phyloP scores from a whole-genome alignment of 805 yeast species.

The Metschnikowia santaceciliae region DNA sequence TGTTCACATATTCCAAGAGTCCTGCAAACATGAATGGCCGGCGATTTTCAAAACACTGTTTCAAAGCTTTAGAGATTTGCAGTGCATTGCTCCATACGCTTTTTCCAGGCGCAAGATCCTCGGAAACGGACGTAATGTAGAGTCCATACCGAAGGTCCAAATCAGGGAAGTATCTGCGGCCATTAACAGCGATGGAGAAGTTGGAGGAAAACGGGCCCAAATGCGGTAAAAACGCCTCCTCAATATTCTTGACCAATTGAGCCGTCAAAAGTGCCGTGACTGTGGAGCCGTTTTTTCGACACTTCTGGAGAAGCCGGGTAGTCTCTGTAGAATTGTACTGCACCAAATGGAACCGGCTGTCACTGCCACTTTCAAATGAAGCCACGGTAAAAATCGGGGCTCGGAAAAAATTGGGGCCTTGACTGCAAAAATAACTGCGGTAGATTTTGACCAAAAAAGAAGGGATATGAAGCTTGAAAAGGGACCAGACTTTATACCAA shows the following conservation, averaged over 20 bases:
- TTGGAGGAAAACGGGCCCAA: constrained; percentile 6
- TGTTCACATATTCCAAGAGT: constrained; percentile 8
- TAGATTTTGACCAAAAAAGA: neutral
- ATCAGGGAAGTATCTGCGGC: constrained; percentile 13
- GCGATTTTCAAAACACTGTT: constrained; percentile 2
- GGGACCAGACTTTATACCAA: neutral
- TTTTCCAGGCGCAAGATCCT: constrained; percentile 1
- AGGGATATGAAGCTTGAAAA: constrained; percentile 3
- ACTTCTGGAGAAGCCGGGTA: constrained; percentile 2
- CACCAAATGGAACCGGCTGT: constrained; percentile 5
- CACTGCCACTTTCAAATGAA: constrained; percentile 7
- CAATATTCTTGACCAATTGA: constrained; percentile 1
- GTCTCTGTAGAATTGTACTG: constrained; percentile 5
- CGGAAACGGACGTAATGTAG: constrained; percentile 4
- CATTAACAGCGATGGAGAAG: constrained; percentile 9
- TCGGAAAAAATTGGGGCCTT: constrained; percentile 8
- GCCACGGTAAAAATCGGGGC: constrained; percentile 8
- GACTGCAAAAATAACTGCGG: neutral
- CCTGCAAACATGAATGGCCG: constrained; percentile 6
- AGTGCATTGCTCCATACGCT: neutral
- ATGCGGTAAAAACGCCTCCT: constrained; percentile 3
- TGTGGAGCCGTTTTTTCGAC: constrained; percentile 5
- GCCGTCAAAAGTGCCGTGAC: constrained; percentile 14
- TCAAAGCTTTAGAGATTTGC: constrained; percentile 1
- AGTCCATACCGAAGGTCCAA: constrained; percentile 11